Evolutionary conservation across 352 stramenopile species (phyloP).

Genomic region (Thalassiosira oceanica): DNA sequence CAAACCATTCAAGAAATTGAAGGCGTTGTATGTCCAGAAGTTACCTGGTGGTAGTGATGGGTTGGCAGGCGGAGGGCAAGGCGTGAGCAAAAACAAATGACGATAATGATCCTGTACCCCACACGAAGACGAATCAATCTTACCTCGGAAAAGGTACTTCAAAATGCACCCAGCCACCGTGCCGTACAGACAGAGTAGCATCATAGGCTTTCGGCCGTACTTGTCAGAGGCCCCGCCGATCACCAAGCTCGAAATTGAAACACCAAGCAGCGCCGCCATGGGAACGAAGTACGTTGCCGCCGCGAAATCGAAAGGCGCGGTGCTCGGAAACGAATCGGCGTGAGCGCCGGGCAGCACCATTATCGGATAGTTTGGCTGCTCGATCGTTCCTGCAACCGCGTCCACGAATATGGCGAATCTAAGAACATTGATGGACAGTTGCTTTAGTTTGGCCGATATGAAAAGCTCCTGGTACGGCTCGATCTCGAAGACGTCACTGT

Average conservation of each 20-base stretch:
- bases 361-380: conserved; percentile 43
- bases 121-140: too few relatives aligned
- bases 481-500: too few relatives aligned
- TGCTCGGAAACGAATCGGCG: conserved; percentile 32
- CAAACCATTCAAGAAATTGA: too few relatives aligned
- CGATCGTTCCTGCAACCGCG: conserved; percentile 32
- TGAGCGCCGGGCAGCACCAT: conserved; percentile 24
- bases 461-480: conserved; percentile 24
- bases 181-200: conserved; percentile 25
- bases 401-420: conserved; percentile 26
- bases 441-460: conserved; percentile 14
- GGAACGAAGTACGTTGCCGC: conserved; percentile 47
- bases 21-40: too few relatives aligned
- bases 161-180: conserved; percentile 27
- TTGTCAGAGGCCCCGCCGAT: conserved; percentile 33
- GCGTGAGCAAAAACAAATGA: too few relatives aligned
- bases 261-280: conserved; percentile 42
- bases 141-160: conserved; percentile 35
- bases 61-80: too few relatives aligned
- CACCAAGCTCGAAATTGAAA: conserved; percentile 39
- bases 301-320: conserved; percentile 40
- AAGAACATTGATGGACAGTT: conserved; percentile 23
- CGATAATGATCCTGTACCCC: too few relatives aligned
- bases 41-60: too few relatives aligned
- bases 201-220: conserved; percentile 29